Conservation (phyloP, 176 grass and related monocot species). For the Rhynchospora tenuis region DNA sequence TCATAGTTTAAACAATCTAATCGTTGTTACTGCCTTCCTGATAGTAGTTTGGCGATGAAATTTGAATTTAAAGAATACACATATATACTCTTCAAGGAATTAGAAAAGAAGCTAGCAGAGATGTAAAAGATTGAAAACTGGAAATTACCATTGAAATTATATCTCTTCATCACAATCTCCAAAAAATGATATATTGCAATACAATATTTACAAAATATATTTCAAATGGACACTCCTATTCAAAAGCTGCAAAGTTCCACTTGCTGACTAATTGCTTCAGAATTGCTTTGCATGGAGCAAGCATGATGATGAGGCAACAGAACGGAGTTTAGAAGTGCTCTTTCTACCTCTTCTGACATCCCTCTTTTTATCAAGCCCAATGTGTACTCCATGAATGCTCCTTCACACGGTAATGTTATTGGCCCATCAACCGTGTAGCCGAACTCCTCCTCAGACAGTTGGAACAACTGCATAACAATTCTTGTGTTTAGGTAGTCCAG, state of each 20-base stretch:
- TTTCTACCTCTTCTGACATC: conserved; percentile 50
- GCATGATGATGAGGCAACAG: conserved; percentile 32
- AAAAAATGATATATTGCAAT: too few species aligned
- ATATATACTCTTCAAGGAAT: too few species aligned
- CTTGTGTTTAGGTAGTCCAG: neutral
- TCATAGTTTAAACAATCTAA: too few species aligned
- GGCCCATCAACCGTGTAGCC: conserved; percentile 28
- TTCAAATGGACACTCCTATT: neutral
- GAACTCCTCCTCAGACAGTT: conserved; percentile 27
- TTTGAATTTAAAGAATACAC: too few species aligned
- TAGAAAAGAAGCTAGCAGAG: too few species aligned
- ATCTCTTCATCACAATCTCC: too few species aligned
- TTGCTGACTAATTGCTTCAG: neutral
- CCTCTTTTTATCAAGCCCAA: conserved; percentile 47
- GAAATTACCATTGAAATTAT: too few species aligned
- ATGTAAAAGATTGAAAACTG: too few species aligned
- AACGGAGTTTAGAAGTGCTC: conserved; percentile 42
- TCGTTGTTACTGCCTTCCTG: too few species aligned
- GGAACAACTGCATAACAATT: conserved; percentile 25
- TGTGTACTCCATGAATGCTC: conserved; percentile 51
- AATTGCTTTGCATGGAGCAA: conserved; percentile 7
- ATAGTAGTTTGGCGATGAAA: too few species aligned
- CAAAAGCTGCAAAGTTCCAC: neutral
- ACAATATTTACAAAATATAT: too few species aligned
- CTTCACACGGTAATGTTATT: conserved; percentile 41